Base-by-base conservation (phyloP, 805 yeast genomes). In the Kodamaea laetipori region DNA sequence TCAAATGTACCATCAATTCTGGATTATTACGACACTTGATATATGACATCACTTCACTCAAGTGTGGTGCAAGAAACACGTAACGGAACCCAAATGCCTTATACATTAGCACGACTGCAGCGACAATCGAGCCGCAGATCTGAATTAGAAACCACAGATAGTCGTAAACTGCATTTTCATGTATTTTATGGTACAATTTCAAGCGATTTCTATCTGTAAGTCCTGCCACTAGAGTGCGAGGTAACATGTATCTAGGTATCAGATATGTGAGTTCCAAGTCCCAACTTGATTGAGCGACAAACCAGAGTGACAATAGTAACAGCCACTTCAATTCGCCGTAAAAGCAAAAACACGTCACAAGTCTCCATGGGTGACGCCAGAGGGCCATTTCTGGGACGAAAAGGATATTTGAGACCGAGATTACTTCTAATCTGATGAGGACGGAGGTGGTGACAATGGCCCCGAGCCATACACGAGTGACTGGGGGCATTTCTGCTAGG, bases 11-110 rank as follows among this genome's bases (percentile, higher is more conserved):
- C 26, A 63, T 61, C 11, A 63, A 60, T 26, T 66, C 66, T 3
- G 78, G 77, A 45, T 70, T 66, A 13, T 71, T 66, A 21, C 78
- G 63, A 3, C 80, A 66, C 72, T 78, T 70, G 21, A 78, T 58
- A 49, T 74, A 78, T 6, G 70, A 53, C 33, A 78, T 47, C 5
- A 62, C 53, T 21, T 62, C 64, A 30, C 57, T 58, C 19, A 80
- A 58, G 13, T 66, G 55, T 2, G 65, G 56, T 3, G 80, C 78
- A 37, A 71, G 50, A 19, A 57, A 55, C 12, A 70, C 38, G 18
- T 56, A 44, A 8, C 45, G 41, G 15, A 47, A 38, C n/a, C 51
- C 45, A 3, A 55, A 37, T 25, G 47, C 47, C 36, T 54, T 48
- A 32, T 42, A 47, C 4, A 52, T 56, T 13, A 52, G 37, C 3